A percentile compares a stretch with the other conserved stretches of the same genome.
These are phyloP conservation scores for Oehlia diaphana DNA, from an alignment of 192 early-diverging fungal species.

Conservation along the genomic window DNA sequence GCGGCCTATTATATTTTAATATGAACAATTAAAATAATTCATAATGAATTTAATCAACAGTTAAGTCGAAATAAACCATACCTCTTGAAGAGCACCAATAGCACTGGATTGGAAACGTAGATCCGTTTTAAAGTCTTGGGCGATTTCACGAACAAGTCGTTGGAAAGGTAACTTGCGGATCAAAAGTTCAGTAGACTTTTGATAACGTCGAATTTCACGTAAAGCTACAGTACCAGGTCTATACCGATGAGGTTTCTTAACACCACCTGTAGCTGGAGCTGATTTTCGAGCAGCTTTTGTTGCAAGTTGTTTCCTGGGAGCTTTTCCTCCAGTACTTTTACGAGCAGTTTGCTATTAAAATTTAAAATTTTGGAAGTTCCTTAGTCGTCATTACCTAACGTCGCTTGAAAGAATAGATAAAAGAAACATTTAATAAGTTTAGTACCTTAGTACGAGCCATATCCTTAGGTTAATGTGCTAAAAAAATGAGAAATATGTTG, in stretches of 20 bases:
- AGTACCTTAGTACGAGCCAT: constrained; percentile 32
- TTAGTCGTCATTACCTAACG: not conserved
- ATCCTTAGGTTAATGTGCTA: not conserved
- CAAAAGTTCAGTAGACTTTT: constrained; percentile 94
- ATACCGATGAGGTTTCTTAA: constrained; percentile 91
- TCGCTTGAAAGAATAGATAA: not conserved
- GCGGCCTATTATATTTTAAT: constrained; percentile 19
- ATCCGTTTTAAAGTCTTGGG: constrained; percentile 95
- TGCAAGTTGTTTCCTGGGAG: constrained; percentile 94
- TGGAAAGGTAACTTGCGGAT: constrained; percentile 94
- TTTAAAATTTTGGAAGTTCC: not conserved
- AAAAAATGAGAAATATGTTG: not conserved
- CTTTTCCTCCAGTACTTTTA: constrained; percentile 71
- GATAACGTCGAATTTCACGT: constrained; percentile 91
- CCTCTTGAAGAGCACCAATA: constrained; percentile 99
- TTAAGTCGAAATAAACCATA: constrained; percentile 72
- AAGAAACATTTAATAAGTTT: not conserved
- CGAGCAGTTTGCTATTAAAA: constrained; percentile 29
- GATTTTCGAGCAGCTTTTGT: constrained; percentile 98
- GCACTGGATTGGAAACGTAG: constrained; percentile 95
- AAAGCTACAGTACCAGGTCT: constrained; percentile 88
- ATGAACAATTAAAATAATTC: not conserved
- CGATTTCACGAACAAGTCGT: constrained; percentile 95
- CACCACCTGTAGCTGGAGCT: constrained; percentile 88
- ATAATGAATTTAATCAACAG: not conserved